Conservation (phyloP, 2,329 filamentous ascomycete genomes). For the Epichloe bromicola region DNA sequence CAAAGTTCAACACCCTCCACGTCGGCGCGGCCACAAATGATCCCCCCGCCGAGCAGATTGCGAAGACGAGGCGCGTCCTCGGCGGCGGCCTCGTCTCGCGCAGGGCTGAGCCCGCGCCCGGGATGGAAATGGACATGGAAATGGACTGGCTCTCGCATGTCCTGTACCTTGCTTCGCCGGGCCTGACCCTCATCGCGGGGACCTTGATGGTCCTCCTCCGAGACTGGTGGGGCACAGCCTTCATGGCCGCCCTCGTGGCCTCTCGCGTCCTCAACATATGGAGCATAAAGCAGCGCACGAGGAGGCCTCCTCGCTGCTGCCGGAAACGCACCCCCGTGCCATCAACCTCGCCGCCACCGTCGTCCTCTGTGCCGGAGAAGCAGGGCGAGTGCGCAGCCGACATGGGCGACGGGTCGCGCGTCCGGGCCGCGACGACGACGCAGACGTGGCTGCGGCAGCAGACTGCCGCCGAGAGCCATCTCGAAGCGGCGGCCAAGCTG, state of each 20-base stretch:
- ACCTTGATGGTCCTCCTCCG: constrained; percentile 31
- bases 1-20: too few relatives aligned
- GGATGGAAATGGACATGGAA: not conserved
- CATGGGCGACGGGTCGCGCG: too few relatives aligned
- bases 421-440: constrained; percentile 39
- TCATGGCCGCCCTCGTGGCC: constrained; percentile 35
- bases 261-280: constrained; percentile 43
- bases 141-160: constrained; percentile 34
- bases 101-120: too few relatives aligned
- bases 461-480: constrained; percentile 35
- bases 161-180: constrained; percentile 33
- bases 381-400: too few relatives aligned
- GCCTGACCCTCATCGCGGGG: constrained; percentile 31
- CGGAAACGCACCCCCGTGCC: too few relatives aligned
- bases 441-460: constrained; percentile 41
- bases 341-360: too few relatives aligned
- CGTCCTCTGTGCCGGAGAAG: too few relatives aligned
- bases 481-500: constrained; percentile 40
- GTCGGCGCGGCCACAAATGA: too few relatives aligned
- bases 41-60: too few relatives aligned
- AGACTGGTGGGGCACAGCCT: constrained; percentile 38
- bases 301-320: not conserved
- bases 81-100: too few relatives aligned
- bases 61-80: too few relatives aligned
- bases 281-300: constrained; percentile 37